Evolutionary conservation across 805 yeast genomes (phyloP), one percentile per base, ranked within the genome.

Genomic region (Pichia cephalocereana): DNA sequence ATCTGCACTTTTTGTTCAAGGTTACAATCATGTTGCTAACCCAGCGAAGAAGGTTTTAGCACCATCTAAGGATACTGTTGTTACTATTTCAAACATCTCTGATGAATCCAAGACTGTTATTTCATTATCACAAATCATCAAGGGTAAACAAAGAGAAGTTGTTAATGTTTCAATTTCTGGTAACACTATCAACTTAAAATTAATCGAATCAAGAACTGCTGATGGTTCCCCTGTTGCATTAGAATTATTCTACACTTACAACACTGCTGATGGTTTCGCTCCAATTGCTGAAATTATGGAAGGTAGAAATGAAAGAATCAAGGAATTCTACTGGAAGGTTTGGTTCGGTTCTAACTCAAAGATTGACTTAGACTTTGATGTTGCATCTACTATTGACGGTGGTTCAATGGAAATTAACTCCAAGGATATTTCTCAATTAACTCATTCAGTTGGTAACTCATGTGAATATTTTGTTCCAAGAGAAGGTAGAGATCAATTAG

Each of bases 371-470:
- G 75, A 82, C 59, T 82, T 84, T 58, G 84, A 85, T 62, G 86
- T 86, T 55, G 75, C 80, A 58, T 71, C 80, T 56, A 75, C 77
- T 41, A 83, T 93, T 61, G 72, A 77, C 47, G 96, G 95, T 63
- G 79, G 77, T 46, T 72, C 78, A 40, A 74, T 80, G 51, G 76
- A 77, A 32, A 82, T 93, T 53, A 80, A 86, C 46, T 80, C 82
- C 46, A 76, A 82, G 66, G 86, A 80, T 54, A 86, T 93, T 65
- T 77, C 89, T 52, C 96, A 90, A 68, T 88, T 93, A 67, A 90
- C 96, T 34, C 96, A 90, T 60, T 97, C 97, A 52, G 87, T 93
- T 64, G 97, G 97, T 57, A 93, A 93, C 78, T 84, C 85, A 57
- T 89, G 96, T 68, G 98, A 93, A 71, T 96, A 95, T 52, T 93